phyloP scores from a whole-genome alignment of 2,329 filamentous ascomycete genomes.

The Lecanosticta acicola region DNA sequence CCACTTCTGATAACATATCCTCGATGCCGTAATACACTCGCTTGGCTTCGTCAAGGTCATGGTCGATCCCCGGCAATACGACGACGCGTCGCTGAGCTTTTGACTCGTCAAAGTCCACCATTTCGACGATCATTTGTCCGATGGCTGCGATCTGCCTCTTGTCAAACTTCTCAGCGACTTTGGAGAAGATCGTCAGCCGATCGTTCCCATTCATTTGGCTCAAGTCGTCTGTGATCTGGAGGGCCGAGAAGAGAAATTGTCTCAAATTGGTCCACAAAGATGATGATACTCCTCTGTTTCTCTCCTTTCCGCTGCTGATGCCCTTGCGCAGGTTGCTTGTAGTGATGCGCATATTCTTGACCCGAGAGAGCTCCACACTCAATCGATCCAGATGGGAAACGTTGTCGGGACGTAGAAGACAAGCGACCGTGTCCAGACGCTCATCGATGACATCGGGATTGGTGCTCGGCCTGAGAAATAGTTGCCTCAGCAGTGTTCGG shows the following conservation, averaged over 20 bases:
- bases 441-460: conserved; percentile 63
- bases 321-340: conserved; percentile 72
- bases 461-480: conserved; percentile 73
- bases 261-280: conserved; percentile 63
- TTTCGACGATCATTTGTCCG: conserved; percentile 65
- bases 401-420: conserved; percentile 66
- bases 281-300: conserved; percentile 56
- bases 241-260: conserved; percentile 64
- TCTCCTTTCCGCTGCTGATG: conserved; percentile 51
- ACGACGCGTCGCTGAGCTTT: conserved; percentile 65
- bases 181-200: conserved; percentile 48
- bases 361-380: conserved; percentile 57
- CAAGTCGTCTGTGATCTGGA: conserved; percentile 64
- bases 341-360: conserved; percentile 68
- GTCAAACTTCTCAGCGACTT: conserved; percentile 58
- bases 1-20: conserved; percentile 63
- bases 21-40: conserved; percentile 72
- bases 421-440: conserved; percentile 63
- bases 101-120: conserved; percentile 75
- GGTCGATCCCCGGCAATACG: conserved; percentile 65
- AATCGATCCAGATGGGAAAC: conserved; percentile 50
- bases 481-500: conserved; percentile 64
- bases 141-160: conserved; percentile 56
- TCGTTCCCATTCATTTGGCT: conserved; percentile 52
- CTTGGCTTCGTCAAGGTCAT: conserved; percentile 71